A percentile compares a stretch with the other conserved stretches of the same genome.
phyloP scores from a whole-genome alignment of 139 green algal genomes.

The Dunaliella primolecta region DNA sequence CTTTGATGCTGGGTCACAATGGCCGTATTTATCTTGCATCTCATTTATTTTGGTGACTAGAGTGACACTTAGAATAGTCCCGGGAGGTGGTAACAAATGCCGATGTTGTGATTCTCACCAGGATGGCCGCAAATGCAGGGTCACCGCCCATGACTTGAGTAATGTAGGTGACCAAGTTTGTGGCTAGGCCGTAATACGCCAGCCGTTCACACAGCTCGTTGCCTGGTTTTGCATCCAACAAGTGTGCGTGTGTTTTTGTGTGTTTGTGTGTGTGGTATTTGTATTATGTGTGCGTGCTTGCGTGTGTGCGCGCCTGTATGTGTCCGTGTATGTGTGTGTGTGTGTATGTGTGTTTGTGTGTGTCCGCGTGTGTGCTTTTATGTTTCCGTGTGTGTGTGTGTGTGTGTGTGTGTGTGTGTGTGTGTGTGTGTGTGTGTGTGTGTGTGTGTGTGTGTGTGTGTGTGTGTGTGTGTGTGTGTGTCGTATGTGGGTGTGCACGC shows the following conservation, averaged over 20 bases:
- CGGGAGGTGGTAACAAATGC: too few species aligned
- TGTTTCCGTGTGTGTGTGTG: neutral
- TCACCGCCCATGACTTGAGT: slow-evolving; percentile 72
- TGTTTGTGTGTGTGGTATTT: neutral
- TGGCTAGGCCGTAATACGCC: slow-evolving; percentile 76
- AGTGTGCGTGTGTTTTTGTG: neutral
- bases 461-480: too few species aligned
- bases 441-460: too few species aligned
- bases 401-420: neutral
- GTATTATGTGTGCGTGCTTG: neutral
- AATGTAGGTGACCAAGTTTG: slow-evolving; percentile 69
- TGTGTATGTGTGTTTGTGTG: neutral
- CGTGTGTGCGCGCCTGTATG: neutral
- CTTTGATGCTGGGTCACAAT: too few species aligned
- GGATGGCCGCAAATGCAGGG: slow-evolving; percentile 67
- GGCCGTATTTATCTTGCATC: too few species aligned
- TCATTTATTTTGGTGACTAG: too few species aligned
- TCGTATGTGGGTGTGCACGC: too few species aligned
- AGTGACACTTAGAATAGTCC: too few species aligned
- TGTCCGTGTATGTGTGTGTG: neutral
- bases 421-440: too few species aligned
- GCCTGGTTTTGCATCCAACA: slow-evolving; percentile 34
- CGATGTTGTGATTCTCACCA: slow-evolving; percentile 45
- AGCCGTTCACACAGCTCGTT: slow-evolving; percentile 93
- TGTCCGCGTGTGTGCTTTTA: neutral